Base-by-base conservation (phyloP, 2,329 filamentous ascomycete species). In the Pseudogymnoascus destructans region DNA sequence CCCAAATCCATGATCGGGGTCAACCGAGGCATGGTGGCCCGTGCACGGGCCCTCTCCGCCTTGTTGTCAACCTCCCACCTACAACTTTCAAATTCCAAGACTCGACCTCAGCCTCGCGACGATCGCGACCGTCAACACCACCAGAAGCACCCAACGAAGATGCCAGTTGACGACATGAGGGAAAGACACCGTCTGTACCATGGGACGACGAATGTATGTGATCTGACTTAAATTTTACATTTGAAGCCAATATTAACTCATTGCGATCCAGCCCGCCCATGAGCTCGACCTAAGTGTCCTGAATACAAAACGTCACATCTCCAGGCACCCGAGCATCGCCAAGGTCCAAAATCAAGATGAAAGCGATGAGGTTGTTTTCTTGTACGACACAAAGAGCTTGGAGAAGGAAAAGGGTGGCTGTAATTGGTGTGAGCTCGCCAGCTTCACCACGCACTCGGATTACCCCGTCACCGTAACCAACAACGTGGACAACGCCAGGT, bases 401-500 rank as follows among this genome's bases (percentile, higher is more conserved):
- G 64, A 71, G 15, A 68, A 69, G 3, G 74, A 78, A 56, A 73
- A 73, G 55, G 58, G 64, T 1, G 63, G 67, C n/a, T 85, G 81
- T 62, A 81, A 84, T 63, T 81, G 74, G 72, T 85, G 82, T 65
- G 81, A 85, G 66, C 72, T 85, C 32, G 76, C 78, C 5, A 69
- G 72, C 0, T 82, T 84, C 62, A 68, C 73, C 0, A 78, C 73
- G 0, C 76, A 81, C 61, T 59, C 67, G 0, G 60, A 67, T 1
- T 74, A 73, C 6, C 80, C 81, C 1, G 76, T 89, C 23, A 79
- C 79, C 0, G 76, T 91, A 1, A 72, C 83, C 57, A 92, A 92
- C 66, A 72, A 76, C 0, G 70, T 79, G 1, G 83, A 86, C 63
- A 70, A 76, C 1, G 75, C 65, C 63, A 76, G 64, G n/a, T 73